phyloP scores from a whole-genome alignment of 805 yeast species.

The Lipomyces chichibuensis region DNA sequence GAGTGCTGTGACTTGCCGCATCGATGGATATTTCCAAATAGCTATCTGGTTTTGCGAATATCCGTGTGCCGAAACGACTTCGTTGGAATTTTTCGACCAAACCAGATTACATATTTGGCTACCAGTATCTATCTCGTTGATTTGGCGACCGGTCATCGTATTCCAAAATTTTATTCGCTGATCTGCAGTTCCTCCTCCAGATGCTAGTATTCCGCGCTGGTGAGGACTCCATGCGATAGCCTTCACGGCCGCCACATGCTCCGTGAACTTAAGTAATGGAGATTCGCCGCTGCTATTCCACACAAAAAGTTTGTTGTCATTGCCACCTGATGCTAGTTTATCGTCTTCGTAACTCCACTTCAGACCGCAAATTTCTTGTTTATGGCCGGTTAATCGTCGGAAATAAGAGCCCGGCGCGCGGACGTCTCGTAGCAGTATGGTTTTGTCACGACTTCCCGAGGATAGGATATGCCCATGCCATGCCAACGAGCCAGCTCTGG shows the following conservation, averaged over 20 bases:
- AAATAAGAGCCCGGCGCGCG: slow-evolving; percentile 81
- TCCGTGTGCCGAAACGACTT: slow-evolving; percentile 93
- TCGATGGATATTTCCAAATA: slow-evolving; percentile 89
- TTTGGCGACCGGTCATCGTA: slow-evolving; percentile 70
- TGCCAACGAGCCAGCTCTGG: slow-evolving; percentile 77
- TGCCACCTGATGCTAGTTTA: slow-evolving; percentile 92
- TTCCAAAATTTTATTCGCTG: slow-evolving; percentile 91
- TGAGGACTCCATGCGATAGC: slow-evolving; percentile 98
- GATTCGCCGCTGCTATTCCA: slow-evolving; percentile 77
- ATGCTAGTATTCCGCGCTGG: slow-evolving; percentile 87
- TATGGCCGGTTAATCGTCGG: slow-evolving; percentile 70
- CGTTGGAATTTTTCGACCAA: slow-evolving; percentile 92
- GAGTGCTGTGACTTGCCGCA: slow-evolving; percentile 90
- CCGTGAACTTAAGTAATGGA: slow-evolving; percentile 74
- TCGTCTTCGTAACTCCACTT: slow-evolving; percentile 92
- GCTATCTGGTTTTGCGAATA: slow-evolving; percentile 87
- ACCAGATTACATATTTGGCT: slow-evolving; percentile 93
- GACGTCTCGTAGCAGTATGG: slow-evolving; percentile 88
- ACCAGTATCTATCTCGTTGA: slow-evolving; percentile 88
- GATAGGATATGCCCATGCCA: slow-evolving; percentile 92
- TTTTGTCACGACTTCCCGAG: slow-evolving; percentile 84
- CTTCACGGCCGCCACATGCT: slow-evolving; percentile 93
- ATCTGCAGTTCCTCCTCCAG: slow-evolving; percentile 98
- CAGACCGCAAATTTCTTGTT: slow-evolving; percentile 95
- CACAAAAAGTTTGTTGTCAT: slow-evolving; percentile 81